Evolutionary conservation across 148 eudicot species (phyloP).

Genomic region (Amaranthus hypochondriacus): DNA sequence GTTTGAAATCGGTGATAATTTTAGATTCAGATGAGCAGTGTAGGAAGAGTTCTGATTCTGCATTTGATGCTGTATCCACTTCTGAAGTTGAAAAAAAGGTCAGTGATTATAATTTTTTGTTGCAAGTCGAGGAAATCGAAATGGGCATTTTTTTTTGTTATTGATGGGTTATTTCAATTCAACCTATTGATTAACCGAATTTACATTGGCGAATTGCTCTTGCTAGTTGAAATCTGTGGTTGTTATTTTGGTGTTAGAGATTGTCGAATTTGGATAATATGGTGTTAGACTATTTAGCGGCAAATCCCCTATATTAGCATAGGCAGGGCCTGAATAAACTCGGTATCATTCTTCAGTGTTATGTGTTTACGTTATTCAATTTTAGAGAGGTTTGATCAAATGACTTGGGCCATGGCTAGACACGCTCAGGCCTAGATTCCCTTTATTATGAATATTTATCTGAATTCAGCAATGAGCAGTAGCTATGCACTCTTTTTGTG

Average conservation of each 20-base stretch:
- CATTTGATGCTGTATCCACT: slow-evolving; percentile 13
- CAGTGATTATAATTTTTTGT: background rate
- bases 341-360: too few relatives aligned
- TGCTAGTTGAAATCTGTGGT: background rate
- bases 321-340: too few relatives aligned
- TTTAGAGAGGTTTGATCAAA: too few relatives aligned
- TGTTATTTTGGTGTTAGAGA: background rate
- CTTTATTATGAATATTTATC: too few relatives aligned
- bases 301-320: too few relatives aligned
- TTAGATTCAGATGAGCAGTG: slow-evolving; percentile 35
- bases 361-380: too few relatives aligned
- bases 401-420: too few relatives aligned
- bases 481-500: too few relatives aligned
- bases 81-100: slow-evolving; percentile 43
- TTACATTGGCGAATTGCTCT: background rate
- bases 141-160: background rate
- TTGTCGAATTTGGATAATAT: background rate
- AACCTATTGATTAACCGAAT: background rate
- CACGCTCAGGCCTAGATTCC: too few relatives aligned
- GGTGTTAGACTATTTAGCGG: background rate
- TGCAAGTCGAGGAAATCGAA: background rate
- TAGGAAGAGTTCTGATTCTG: slow-evolving; percentile 12
- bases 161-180: too few relatives aligned
- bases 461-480: background rate
- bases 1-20: background rate